Evolutionary conservation across 148 eudicot species (phyloP).

Genomic region (Chenopodium quinoa): DNA sequence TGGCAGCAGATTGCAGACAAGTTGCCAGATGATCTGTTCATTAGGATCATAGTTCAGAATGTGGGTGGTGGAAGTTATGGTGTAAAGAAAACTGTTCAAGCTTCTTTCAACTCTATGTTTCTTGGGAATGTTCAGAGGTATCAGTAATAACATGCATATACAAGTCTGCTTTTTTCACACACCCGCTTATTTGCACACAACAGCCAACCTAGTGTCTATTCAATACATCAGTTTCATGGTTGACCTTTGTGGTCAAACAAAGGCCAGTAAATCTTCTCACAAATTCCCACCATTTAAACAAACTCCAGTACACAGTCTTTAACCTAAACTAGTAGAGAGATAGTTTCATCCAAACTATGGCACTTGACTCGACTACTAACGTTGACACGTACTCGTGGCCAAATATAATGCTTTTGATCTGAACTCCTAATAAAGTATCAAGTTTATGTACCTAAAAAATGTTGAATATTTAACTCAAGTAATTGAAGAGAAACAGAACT

Average conservation of each 20-base stretch:
- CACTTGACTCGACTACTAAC: no score
- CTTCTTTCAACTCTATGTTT: constrained; percentile 33
- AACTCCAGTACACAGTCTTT: neutral
- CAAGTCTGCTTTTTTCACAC: neutral
- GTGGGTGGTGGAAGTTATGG: constrained; percentile 23
- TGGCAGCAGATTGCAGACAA: constrained; percentile 42
- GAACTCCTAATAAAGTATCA: neutral
- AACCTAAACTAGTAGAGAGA: neutral
- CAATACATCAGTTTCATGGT: neutral
- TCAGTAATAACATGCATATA: neutral
- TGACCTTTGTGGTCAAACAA: no score
- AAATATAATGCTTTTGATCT: neutral
- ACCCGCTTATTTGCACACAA: neutral
- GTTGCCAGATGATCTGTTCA: constrained; percentile 34
- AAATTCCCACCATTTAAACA: neutral
- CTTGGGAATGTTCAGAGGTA: constrained; percentile 34
- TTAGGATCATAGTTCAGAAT: constrained; percentile 32
- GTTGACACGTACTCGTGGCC: neutral
- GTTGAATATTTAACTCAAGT: neutral
- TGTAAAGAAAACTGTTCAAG: constrained; percentile 25
- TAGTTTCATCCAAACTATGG: neutral
- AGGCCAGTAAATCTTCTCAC: neutral
- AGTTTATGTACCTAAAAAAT: neutral
- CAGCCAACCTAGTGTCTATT: neutral
- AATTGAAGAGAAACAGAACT: neutral